These are phyloP conservation scores for Globisporangium lucens DNA, from an alignment of 352 stramenopile species.

Conservation along the genomic window DNA sequence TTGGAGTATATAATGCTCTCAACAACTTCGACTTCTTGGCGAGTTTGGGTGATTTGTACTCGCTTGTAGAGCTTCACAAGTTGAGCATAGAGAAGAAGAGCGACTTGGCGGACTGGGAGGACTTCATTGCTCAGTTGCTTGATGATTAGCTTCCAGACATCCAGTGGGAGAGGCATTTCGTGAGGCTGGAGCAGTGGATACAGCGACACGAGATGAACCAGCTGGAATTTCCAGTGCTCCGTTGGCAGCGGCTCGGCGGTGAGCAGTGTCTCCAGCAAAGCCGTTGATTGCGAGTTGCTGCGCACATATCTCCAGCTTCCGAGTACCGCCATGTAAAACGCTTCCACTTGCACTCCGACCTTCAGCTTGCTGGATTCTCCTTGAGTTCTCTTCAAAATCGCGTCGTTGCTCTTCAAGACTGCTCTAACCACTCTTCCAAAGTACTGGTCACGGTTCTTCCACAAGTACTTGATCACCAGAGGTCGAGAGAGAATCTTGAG, in stretches of 20 bases:
- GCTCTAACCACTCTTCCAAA: constrained; percentile 40
- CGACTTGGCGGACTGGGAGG: constrained; percentile 58
- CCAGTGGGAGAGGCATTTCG: constrained; percentile 33
- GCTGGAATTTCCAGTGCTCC: constrained; percentile 75
- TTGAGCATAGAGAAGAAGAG: constrained; percentile 46
- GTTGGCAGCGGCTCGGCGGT: constrained; percentile 30
- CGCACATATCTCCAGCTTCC: constrained; percentile 52
- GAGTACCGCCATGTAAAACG: constrained; percentile 51
- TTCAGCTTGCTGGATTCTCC: constrained; percentile 55
- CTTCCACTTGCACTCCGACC: constrained; percentile 48
- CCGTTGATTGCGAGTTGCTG: constrained; percentile 9
- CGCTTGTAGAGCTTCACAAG: constrained; percentile 49
- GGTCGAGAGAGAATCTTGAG: constrained; percentile 40
- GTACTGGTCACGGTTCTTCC: constrained; percentile 38
- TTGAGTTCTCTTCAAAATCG: constrained; percentile 50
- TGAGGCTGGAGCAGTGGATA: constrained; percentile 59
- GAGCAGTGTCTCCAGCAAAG: constrained; percentile 35
- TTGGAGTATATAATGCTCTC: constrained; percentile 42
- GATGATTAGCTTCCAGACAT: constrained; percentile 54
- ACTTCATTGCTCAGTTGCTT: constrained; percentile 54
- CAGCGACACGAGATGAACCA: constrained; percentile 69
- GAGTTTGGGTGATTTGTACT: constrained; percentile 5
- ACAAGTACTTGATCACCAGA: constrained; percentile 39
- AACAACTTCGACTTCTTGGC: constrained; percentile 13
- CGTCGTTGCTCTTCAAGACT: constrained; percentile 44